These are phyloP conservation scores for Suhomyces chickasaworum DNA, from an alignment of 1,139 yeast genomes.

Conservation along the genomic window DNA sequence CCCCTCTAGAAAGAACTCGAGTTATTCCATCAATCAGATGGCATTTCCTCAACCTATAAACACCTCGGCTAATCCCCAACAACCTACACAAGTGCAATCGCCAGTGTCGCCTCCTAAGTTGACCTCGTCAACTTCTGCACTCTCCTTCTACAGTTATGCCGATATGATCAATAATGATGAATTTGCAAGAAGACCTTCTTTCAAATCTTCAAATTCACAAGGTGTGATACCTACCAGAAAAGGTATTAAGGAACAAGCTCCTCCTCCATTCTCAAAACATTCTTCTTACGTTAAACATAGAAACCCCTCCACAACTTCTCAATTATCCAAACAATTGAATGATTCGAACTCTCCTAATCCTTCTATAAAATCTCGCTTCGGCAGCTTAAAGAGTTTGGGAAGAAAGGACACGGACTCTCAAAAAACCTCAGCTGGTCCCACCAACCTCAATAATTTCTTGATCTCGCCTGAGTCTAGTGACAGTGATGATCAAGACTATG, in stretches of 20 bases:
- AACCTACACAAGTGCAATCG: conserved; percentile 19
- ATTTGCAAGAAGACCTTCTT: conserved; percentile 59
- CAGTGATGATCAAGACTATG: conserved; percentile 13
- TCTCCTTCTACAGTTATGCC: conserved; percentile 76
- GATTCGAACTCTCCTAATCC: conserved; percentile 5
- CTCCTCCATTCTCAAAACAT: conserved; percentile 14
- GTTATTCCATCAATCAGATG: conserved; percentile 32
- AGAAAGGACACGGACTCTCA: conserved; percentile 2
- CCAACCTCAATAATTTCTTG: conserved; percentile 14
- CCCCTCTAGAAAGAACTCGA: conserved; percentile 46
- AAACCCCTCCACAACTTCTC: conserved; percentile 19
- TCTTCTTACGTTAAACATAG: conserved; percentile 18
- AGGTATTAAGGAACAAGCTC: conserved; percentile 4
- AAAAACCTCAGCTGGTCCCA: background rate
- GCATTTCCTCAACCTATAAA: conserved; percentile 16
- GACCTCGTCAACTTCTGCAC: conserved; percentile 47
- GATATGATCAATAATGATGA: conserved; percentile 73
- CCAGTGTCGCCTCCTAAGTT: conserved; percentile 45
- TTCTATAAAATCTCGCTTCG: conserved; percentile 9
- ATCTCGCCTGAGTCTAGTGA: conserved; percentile 30
- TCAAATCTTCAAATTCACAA: conserved; percentile 36
- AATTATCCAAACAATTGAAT: conserved; percentile 23
- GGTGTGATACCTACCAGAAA: conserved; percentile 30
- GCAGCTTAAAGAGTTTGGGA: conserved; percentile 13
- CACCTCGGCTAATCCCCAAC: conserved; percentile 16